Base-by-base conservation (phyloP, 1,284 basidiomycete genomes). In the Sanghuangporus weigelae region DNA sequence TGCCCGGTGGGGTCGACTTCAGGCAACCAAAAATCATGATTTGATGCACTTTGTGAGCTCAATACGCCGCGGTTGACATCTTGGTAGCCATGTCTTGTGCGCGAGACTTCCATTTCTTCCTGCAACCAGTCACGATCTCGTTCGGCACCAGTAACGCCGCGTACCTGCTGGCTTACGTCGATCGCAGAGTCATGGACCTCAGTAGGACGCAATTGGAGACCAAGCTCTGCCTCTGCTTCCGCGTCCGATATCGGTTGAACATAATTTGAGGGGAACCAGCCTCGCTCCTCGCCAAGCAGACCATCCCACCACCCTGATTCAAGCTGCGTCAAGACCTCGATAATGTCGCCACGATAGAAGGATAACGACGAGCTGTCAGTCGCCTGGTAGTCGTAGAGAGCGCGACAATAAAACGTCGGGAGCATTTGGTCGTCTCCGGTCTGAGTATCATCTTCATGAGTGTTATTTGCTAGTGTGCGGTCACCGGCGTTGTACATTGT, bases 241-340 rank as follows among this genome's bases (percentile, higher is more conserved):
- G 90, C 86, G 67, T 93, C 90, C 35, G 88, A 81, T 66, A 97
- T 87, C 65, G 86, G 75, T 55, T 82, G 79, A 53, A 98, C 95
- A 77, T 96, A 98, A 79, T 98, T 99, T 68, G 92, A 95, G 12
- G 96, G 96, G 75, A 99, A 98, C 96, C 96, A 98, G 53, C 96
- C 96, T 59, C 96, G 86, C 73, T 92, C 87, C 62, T 90, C 88
- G 60, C 89, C 88, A 39, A 98, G 80, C 66, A 98, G 80, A 7
- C 97, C 96, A 75, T 99, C 97, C 96, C 96, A 99, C 96, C 96
- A 99, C 16, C 96, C 96, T 4, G 90, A 93, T 56, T 93, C 92
- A 60, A 98, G 85, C 72, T 90, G 89, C 7, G 91, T 94, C 59
- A 97, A 82, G 60, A 99, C 94, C 75, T 98, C 95, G 70, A 99